These are phyloP conservation scores for Orbilia javanica DNA, from an alignment of 2,329 filamentous ascomycete species.

Conservation along the genomic window DNA sequence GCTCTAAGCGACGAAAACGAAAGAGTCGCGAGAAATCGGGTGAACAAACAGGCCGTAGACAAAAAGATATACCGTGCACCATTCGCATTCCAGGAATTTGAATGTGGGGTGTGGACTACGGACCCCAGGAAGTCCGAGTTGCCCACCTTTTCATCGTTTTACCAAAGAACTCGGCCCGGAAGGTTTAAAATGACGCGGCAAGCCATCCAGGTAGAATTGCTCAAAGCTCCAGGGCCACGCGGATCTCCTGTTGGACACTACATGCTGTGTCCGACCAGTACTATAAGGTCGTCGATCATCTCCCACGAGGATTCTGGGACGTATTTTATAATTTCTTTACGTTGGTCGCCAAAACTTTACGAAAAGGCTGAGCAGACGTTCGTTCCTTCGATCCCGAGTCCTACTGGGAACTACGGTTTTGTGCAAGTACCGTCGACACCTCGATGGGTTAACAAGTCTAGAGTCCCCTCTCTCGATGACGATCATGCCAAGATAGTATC, in stretches of 20 bases:
- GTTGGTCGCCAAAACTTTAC: slow-evolving; percentile 51
- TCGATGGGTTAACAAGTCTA: slow-evolving; percentile 1
- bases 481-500: slow-evolving; percentile 66
- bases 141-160: slow-evolving; percentile 39
- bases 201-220: slow-evolving; percentile 38
- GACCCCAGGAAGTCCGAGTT: slow-evolving; percentile 38
- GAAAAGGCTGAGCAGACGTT: background rate
- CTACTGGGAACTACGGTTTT: too few species aligned
- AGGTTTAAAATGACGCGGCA: slow-evolving; percentile 31
- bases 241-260: background rate
- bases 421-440: background rate
- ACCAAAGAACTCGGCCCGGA: background rate
- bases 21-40: background rate
- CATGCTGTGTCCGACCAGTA: slow-evolving; percentile 24
- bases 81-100: slow-evolving; percentile 25
- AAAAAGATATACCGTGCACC: slow-evolving; percentile 29
- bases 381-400: too few species aligned
- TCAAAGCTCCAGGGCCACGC: background rate
- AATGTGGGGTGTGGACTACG: slow-evolving; percentile 48
- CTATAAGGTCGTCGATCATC: slow-evolving; percentile 23
- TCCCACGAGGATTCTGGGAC: background rate
- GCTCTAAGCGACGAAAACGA: slow-evolving; percentile 35
- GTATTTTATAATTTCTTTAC: slow-evolving; percentile 34
- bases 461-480: slow-evolving; percentile 63
- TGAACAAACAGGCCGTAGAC: background rate